Evolutionary conservation across 345 rosid species (phyloP).

Genomic region (Leavenworthia alabamica): DNA sequence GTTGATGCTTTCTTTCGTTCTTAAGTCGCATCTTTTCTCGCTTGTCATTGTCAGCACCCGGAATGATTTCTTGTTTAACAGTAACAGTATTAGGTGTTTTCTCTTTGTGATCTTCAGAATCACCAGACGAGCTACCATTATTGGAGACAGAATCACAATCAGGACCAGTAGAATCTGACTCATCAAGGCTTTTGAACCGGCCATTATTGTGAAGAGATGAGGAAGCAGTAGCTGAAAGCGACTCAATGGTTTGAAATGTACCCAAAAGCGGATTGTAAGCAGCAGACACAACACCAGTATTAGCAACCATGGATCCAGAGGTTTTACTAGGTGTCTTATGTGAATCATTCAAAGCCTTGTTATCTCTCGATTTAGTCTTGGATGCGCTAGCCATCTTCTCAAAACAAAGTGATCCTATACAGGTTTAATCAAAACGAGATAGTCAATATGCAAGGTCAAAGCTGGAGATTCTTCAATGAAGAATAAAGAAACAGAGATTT

Average conservation of each 20-base stretch:
- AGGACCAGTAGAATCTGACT: slow-evolving; percentile 59
- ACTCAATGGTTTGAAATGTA: slow-evolving; percentile 64
- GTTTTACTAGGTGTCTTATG: slow-evolving; percentile 52
- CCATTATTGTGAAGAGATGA: slow-evolving; percentile 53
- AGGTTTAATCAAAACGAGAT: neutral
- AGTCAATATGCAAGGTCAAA: slow-evolving; percentile 7
- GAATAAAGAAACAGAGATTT: neutral
- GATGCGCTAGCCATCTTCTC: slow-evolving; percentile 60
- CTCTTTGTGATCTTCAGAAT: slow-evolving; percentile 90
- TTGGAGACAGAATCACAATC: slow-evolving; percentile 87
- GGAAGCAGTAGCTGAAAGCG: slow-evolving; percentile 42
- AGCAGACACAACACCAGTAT: slow-evolving; percentile 50
- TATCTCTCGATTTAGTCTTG: slow-evolving; percentile 70
- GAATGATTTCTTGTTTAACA: slow-evolving; percentile 46
- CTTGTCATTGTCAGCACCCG: slow-evolving; percentile 82
- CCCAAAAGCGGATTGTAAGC: slow-evolving; percentile 71
- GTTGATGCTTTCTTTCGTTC: slow-evolving; percentile 91
- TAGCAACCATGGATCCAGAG: slow-evolving; percentile 42
- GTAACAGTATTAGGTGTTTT: slow-evolving; percentile 43
- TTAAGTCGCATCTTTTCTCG: slow-evolving; percentile 83
- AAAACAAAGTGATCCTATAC: slow-evolving; percentile 16
- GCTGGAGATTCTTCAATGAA: neutral
- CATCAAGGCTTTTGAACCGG: slow-evolving; percentile 68
- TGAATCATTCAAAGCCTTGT: slow-evolving; percentile 59
- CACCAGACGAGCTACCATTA: slow-evolving; percentile 94